Evolutionary conservation across 495 filamentous ascomycete species (phyloP), one percentile per base, ranked within the genome.

Genomic region (Lichenothelia convexa): DNA sequence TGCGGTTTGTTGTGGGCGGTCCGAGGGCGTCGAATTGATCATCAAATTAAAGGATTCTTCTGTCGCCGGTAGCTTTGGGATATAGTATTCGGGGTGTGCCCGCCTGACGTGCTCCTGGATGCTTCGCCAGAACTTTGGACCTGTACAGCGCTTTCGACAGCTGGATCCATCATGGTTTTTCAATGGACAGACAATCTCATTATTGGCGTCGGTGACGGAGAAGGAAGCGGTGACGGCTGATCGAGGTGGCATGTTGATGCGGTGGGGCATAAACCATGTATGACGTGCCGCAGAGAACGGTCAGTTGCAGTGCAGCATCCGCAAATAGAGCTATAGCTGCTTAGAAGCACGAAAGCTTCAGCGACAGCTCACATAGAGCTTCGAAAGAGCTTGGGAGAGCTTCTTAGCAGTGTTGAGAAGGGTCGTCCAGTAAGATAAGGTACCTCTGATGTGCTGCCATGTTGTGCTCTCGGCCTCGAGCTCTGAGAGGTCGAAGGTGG

Each of bases 81-180:
- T 93, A 59, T 94, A 97, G 59, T 94, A 76, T 51, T 91, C 87
- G 36, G 89, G 91, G 59, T 97, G 89, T 53, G 89, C 89, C 56
- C 89, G 75, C 47, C 89, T 82, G 47, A 97, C 95, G 51, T 97
- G 89, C 69, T 97, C 89, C 63, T 94, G 91, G 80, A 97, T 97
- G 35, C 87, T 94, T 53, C 89, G 86, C 66, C 84, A 97, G 49
- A 85, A 77, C 60, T 93, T 93, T 63, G 95, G 89, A 58, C 89
- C 89, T 50, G 89, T 69, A 59, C 89, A 97, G 64, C 89, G 71
- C 65, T 97, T 97, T 53, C 89, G 80, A 69, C 89, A 97, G 63
- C 77, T 84, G 47, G 89, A 92, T 48, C 84, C 83, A 71, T 97
- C 89, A 42, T 92, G 84, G 56, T 93, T 94, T 51, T 74, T 75